These are phyloP conservation scores for Cucurbita argyrosperma DNA, from an alignment of 306 rosid species.

Conservation along the genomic window DNA sequence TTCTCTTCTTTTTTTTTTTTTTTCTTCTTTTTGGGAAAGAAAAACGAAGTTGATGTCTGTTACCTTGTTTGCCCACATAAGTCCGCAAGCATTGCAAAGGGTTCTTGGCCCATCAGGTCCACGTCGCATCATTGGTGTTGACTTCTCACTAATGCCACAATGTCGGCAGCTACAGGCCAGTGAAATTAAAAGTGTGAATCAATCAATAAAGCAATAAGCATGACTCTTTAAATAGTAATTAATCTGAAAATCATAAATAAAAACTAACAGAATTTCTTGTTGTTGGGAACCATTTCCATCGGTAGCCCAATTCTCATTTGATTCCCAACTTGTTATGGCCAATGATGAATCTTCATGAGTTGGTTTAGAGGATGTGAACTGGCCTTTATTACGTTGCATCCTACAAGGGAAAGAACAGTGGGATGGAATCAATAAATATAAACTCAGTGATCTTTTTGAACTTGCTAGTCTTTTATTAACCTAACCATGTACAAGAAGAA, in stretches of 20 bases:
- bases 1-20: no score
- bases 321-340: slow-evolving; percentile 33
- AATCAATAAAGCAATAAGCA: neutral
- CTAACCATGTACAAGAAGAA: neutral
- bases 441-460: neutral
- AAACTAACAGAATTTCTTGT: slow-evolving; percentile 54
- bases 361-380: slow-evolving; percentile 59
- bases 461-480: neutral
- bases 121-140: slow-evolving; percentile 73
- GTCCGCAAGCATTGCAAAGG: slow-evolving; percentile 80
- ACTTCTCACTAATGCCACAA: slow-evolving; percentile 58
- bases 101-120: slow-evolving; percentile 84
- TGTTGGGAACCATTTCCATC: slow-evolving; percentile 52
- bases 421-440: neutral
- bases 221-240: neutral
- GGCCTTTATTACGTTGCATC: slow-evolving; percentile 74
- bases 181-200: neutral
- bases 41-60: neutral
- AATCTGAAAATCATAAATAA: neutral
- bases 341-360: slow-evolving; percentile 46
- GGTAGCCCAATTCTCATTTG: slow-evolving; percentile 27
- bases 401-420: slow-evolving; percentile 18
- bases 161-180: slow-evolving; percentile 42
- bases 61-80: slow-evolving; percentile 87
- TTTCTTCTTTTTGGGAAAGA: no score